Conservation (phyloP, 139 green algal genomes). For the Chlorella sp. region DNA sequence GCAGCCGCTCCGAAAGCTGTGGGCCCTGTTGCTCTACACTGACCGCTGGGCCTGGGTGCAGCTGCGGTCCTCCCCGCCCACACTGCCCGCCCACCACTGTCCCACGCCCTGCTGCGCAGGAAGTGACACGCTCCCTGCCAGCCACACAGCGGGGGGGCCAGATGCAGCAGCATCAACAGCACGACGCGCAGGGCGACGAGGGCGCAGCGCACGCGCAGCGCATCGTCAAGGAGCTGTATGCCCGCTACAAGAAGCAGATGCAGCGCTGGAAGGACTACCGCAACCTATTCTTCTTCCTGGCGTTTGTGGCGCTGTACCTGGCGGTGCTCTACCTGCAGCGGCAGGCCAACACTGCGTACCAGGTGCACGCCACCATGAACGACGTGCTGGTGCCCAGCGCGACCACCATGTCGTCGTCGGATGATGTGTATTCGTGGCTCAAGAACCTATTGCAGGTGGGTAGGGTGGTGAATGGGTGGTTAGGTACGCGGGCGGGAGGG, state of each 20-base stretch:
- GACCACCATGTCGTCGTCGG: slow-evolving; percentile 34
- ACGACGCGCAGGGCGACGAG: slow-evolving; percentile 28
- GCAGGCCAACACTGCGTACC: slow-evolving; percentile 51
- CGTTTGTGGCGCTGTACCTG: slow-evolving; percentile 62
- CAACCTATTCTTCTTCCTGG: slow-evolving; percentile 61
- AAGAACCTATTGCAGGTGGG: slow-evolving; percentile 32
- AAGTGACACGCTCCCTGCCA: no score
- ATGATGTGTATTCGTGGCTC: slow-evolving; percentile 65
- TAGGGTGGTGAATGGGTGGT: no score
- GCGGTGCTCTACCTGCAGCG: slow-evolving; percentile 65
- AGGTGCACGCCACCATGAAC: slow-evolving; percentile 51
- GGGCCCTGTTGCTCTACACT: no score
- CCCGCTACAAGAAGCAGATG: slow-evolving; percentile 52
- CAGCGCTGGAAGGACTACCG: slow-evolving; percentile 63
- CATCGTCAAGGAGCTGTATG: slow-evolving; percentile 56
- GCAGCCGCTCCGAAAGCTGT: no score
- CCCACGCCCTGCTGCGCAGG: no score
- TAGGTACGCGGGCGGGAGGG: no score
- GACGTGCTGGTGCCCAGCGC: slow-evolving; percentile 37
- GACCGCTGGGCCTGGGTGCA: no score
- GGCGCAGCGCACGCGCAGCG: slow-evolving; percentile 34
- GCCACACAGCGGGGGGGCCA: no score
- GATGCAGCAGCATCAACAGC: no score
- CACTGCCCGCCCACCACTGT: no score
- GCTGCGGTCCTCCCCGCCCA: no score